Conservation (phyloP, 768 basidiomycete genomes). For the Hortiboletus flavorubellus region DNA sequence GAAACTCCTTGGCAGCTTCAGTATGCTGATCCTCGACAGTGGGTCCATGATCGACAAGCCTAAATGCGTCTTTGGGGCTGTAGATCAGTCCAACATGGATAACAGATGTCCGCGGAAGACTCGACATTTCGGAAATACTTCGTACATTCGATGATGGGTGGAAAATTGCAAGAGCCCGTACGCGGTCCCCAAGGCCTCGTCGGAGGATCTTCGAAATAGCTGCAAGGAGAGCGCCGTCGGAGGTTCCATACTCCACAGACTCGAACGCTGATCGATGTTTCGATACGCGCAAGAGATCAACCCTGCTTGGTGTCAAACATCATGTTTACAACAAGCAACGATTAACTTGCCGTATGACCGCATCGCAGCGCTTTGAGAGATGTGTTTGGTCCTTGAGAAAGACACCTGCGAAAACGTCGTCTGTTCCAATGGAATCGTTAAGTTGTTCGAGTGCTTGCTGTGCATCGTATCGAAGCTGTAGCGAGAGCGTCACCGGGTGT, state of each 20-base stretch:
- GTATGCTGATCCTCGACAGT: slow-evolving; percentile 60
- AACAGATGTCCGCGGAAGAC: slow-evolving; percentile 43
- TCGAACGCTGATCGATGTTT: slow-evolving; percentile 43
- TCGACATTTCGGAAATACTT: slow-evolving; percentile 52
- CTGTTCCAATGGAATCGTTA: slow-evolving; percentile 41
- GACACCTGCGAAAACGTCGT: slow-evolving; percentile 64
- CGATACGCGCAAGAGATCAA: slow-evolving; percentile 40
- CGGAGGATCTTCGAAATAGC: slow-evolving; percentile 50
- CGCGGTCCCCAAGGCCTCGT: slow-evolving; percentile 71
- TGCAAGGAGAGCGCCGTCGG: slow-evolving; percentile 51
- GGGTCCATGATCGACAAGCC: slow-evolving; percentile 92
- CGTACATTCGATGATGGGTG: slow-evolving; percentile 46
- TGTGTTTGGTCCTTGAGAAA: slow-evolving; percentile 74
- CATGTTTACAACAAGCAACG: background rate
- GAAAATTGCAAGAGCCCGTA: slow-evolving; percentile 60
- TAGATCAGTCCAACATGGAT: slow-evolving; percentile 76
- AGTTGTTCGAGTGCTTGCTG: slow-evolving; percentile 64
- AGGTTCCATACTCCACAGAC: slow-evolving; percentile 54
- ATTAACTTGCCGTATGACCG: slow-evolving; percentile 53
- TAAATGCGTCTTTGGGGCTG: slow-evolving; percentile 66
- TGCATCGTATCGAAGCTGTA: slow-evolving; percentile 75
- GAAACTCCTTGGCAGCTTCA: slow-evolving; percentile 56
- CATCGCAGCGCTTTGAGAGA: slow-evolving; percentile 67
- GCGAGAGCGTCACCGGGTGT: slow-evolving; percentile 1
- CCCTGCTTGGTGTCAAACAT: slow-evolving; percentile 35